Evolutionary conservation across 257 asterid genomes (phyloP), one percentile per base, ranked within the genome.

Genomic region (Cruciata laevipes): DNA sequence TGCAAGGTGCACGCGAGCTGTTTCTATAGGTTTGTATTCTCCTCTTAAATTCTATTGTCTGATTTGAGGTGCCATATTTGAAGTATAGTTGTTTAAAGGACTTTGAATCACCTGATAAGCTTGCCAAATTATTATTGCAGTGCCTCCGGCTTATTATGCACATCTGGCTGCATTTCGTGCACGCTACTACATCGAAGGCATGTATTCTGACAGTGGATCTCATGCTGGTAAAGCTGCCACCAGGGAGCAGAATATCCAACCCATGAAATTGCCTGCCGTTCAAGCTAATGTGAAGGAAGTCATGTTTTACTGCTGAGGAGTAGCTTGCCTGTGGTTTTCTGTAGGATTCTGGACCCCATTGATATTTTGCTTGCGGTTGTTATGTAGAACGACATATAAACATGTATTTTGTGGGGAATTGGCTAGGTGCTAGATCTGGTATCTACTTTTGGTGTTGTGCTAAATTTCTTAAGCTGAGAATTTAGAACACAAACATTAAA

Each of bases 141-240:
- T 89, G 7, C 96, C 98, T 0, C 95, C 98, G 0, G 98, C 95
- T 0, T 91, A 91, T 64, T 91, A 89, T 12, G 98, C 98, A 0
- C 98, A 89, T 62, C 68, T 85, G 0, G 92, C 90, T 17, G 98
- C 98, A 0, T 86, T 83, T 2, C 84, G 98, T 12, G 98, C 98
- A 4, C 86, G 96, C 0, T 80, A 84, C 42, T 91, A 91, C 40
- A 62, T 84, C 0, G 96, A 91, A 62, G 85, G 82, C 0, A 83
- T 79, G 0, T 5, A 7, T 0, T 82, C 88, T 0, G 95, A 83
- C 4, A 63, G 80, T 18, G 95, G 77, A 17, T 86, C 98, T 0
- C 42, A 74, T 0, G 81, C 73, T 0, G 81, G 70, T 7, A 68
- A 12, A 21, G 24, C 3, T 69, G 72, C 77, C 82, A 74, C 85